Evolutionary conservation across 306 rosid species (phyloP).

Genomic region (Trifolium dubium): DNA sequence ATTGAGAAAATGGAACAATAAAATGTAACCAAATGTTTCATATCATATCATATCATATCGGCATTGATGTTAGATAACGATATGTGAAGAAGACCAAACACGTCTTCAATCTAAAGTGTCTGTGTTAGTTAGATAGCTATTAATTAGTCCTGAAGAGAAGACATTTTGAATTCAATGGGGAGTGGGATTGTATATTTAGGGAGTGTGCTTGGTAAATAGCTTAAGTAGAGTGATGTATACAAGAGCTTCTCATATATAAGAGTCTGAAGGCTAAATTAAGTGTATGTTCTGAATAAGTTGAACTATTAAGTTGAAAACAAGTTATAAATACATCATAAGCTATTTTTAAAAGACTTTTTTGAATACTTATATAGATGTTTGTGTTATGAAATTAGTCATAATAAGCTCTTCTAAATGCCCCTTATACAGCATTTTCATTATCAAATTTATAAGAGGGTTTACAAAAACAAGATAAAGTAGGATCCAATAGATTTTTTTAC

Average conservation of each 20-base stretch:
- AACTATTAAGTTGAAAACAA: not conserved
- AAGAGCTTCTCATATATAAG: not conserved
- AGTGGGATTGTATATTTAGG: not conserved
- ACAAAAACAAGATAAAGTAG: not conserved
- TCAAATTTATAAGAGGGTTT: not conserved
- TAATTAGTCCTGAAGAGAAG: not conserved
- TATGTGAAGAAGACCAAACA: not conserved
- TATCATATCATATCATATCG: not conserved
- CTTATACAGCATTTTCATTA: no score
- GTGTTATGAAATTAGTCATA: not conserved
- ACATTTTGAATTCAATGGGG: not conserved
- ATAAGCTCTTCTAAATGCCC: not conserved
- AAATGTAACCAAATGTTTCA: not conserved
- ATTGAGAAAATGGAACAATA: no score
- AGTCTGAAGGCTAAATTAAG: not conserved
- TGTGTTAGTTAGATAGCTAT: not conserved
- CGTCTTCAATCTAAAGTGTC: not conserved
- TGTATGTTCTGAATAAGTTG: not conserved
- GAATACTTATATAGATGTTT: not conserved
- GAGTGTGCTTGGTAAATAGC: not conserved
- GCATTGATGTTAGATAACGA: no score
- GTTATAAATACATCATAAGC: not conserved
- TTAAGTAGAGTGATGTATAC: not conserved
- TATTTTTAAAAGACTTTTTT: not conserved
- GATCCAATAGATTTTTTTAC: conserved; percentile 1